Base-by-base conservation (phyloP, 1,139 yeast species). In the Kazachstania sp. region DNA sequence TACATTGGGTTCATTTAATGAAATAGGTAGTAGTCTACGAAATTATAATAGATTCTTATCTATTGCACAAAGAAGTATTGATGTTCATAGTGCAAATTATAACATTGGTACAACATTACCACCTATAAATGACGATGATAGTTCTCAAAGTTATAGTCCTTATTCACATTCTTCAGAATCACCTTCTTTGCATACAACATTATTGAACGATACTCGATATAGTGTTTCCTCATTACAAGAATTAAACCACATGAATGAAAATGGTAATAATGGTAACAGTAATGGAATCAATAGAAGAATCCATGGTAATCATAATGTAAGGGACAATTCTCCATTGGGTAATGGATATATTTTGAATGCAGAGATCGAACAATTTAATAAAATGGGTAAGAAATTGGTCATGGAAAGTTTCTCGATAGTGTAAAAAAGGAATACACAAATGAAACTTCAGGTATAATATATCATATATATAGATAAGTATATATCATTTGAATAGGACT, bases 341-440 rank as follows among this genome's bases (percentile, higher is more conserved):
- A 51, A 50, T 32, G 52, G 48, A 15, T 51, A 53, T 45, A 49
- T 57, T 20, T 42, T 52, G 23, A 48, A 47, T 3, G 42, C 53
- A 9, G 64, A 60, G 42, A 42, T 59, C 26, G 57, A 54, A 36
- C 51, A 54, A 23, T 59, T 58, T 47, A 56, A 59, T 46, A 46
- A 51, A 31, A 45, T 53, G 46, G 59, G 59, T 37, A 51, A 45
- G 23, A 49, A 44, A 28, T 31, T 57, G 41, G 55, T 59, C 13
- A 43, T 46, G 18, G 54, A 50, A 18, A 45, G 46, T 41, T 57
- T 58, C 43, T 48, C 43, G 35, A 46, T 57, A 16, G 46, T 43
- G 12, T 54, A 44, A 48, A 12, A 3, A 13, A 23, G n/a, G 36
- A 30, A 37, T 28, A 38, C 36, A 44, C 20, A 44, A 15, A 39